Base-by-base conservation (phyloP, 2,329 filamentous ascomycete species). In the Colletotrichum lentis region DNA sequence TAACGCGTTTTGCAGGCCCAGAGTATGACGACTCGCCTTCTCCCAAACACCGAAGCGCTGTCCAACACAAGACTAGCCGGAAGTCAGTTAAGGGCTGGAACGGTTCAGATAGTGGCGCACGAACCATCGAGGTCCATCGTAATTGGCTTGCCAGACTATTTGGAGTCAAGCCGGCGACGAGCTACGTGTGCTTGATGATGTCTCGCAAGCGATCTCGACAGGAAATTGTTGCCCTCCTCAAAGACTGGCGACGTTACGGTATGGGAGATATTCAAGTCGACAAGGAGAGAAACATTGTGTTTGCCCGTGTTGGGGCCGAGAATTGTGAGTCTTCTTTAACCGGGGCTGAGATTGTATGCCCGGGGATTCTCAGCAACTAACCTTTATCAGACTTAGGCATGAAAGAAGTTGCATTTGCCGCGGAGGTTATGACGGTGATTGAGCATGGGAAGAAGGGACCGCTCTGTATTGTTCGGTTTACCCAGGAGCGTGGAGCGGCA, bases 71-170 rank as follows among this genome's bases (percentile, higher is more conserved):
- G 31, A 35, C 72, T 68, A 67, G 61, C 39, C 65, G 69, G 46
- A 70, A 69, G 50, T 54, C 70, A 50, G 71, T 73, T 35, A 69
- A 73, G 57, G 75, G 72, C 47, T 75, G 79, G 69, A 74, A 76
- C 22, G 78, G 78, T 35, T 78, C 77, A 39, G 76, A 78, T 37
- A 77, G 76, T 67, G 77, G 78, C 76, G 74, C 71, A 70, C 84
- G 85, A 64, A 85, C 84, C 78, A 91, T 86, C 74, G 89, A 88
- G 70, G 85, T 88, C 37, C 90, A 89, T 75, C 90, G 93, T 74
- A 97, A 91, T 73, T 97, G 95, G 94, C 86, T 98, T 61, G 91
- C 93, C 37, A 91, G 93, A 18, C 88, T 98, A 53, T 93, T 98
- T 81, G 89, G 93, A 63, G 90, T 97, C 75, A 97, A 96, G 77